Evolutionary conservation across 495 filamentous ascomycete species (phyloP).

Genomic region (Trichocladium uniseriatum): DNA sequence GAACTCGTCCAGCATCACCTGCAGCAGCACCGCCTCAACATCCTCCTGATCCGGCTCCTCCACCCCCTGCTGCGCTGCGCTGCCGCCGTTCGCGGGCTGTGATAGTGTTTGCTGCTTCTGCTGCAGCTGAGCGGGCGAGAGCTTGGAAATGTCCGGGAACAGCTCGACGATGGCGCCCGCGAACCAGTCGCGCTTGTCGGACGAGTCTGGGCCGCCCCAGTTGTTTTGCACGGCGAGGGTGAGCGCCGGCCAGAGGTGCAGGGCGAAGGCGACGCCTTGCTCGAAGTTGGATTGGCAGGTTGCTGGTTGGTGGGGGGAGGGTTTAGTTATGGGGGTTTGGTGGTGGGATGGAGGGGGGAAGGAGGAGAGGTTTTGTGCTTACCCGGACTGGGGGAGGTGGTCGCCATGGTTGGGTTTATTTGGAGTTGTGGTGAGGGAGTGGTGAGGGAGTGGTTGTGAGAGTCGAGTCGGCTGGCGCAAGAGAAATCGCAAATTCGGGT

Average conservation of each 20-base stretch:
- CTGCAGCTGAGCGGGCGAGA: conserved; percentile 15
- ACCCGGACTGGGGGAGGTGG: conserved; percentile 15
- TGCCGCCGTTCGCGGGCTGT: background rate
- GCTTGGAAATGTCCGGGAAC: conserved; percentile 49
- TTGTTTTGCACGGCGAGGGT: conserved; percentile 75
- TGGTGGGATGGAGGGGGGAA: background rate
- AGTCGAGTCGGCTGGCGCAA: background rate
- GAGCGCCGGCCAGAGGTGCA: conserved; percentile 79
- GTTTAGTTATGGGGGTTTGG: conserved; percentile 12
- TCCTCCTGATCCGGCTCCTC: conserved; percentile 70
- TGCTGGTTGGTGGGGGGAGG: conserved; percentile 36
- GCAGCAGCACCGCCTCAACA: conserved; percentile 70
- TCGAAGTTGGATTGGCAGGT: conserved; percentile 66
- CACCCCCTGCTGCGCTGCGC: background rate
- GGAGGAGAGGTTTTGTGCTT: background rate
- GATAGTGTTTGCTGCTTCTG: background rate
- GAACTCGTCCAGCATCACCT: conserved; percentile 94
- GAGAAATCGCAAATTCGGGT: too few relatives aligned
- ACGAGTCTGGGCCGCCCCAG: conserved; percentile 79
- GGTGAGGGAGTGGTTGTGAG: background rate
- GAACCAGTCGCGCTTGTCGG: conserved; percentile 93
- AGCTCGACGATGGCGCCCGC: conserved; percentile 82
- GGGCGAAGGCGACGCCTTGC: conserved; percentile 65
- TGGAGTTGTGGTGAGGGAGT: background rate
- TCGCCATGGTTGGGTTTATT: conserved; percentile 5